Base-by-base conservation (phyloP, 1,139 yeast species). In the Lodderomyces jiufengensis region DNA sequence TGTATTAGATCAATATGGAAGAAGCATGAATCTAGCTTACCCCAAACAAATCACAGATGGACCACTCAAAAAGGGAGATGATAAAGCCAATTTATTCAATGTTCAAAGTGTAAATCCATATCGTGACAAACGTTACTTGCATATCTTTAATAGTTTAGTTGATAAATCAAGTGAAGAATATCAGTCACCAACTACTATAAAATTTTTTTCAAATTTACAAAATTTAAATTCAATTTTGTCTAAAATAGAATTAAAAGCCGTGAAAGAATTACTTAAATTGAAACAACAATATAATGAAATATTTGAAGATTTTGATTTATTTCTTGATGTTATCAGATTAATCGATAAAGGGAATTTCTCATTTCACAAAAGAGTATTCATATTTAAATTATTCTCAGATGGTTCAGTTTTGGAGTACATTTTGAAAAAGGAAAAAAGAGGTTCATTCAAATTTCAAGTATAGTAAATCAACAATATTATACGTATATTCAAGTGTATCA, bases 341-440 rank as follows among this genome's bases (percentile, higher is more conserved):
- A 66, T 88, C 47, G 88, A 82, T 41, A 67, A 69, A 38, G 88
- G 83, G 48, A 76, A 76, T 40, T 85, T 79, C 59, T 76, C 82
- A 41, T 75, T 73, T 32, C 73, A 75, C 8, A 78, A 79, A 27
- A 61, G 95, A 29, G 71, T 78, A 47, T 84, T 80, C 49, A 67
- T 88, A 8, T 71, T 87, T 48, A 90, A 81, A 35, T 61, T 85
- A 41, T 81, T 87, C 50, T 70, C 74, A 33, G 76, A 76, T 46
- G 15, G 27, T 10, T 67, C 75, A 4, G 64, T 82, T 31, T 59
- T 85, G 52, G 92, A 83, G 44, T 59, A 59, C 24, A 53, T 78
- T 37, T 63, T 73, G 31, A 70, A 61, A 49, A 32, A 29, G 37
- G 59, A 56, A 31, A 31, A 51, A 38, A 36, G 47, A 29, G 39